Evolutionary conservation across 129 eudicot species (phyloP), one percentile per base, ranked within the genome.

Genomic region (Chrysanthemum lavandulifolium): DNA sequence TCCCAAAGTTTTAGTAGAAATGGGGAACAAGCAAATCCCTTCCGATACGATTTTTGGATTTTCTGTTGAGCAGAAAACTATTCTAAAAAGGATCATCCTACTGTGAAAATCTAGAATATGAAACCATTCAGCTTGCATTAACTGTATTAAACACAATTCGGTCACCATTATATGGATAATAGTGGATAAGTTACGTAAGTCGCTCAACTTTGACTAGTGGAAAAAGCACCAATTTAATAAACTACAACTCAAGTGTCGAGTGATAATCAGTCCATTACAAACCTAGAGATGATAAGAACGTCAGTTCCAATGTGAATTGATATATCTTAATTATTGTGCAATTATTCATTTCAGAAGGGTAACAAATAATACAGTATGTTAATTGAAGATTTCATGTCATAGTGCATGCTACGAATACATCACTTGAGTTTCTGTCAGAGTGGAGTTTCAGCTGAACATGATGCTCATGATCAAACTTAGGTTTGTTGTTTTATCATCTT

Each of bases 11-110:
- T 51, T 69, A 16, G 68, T 67, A 50, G 59, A 72, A 76, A 79
- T 71, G 88, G 88, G 89, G 86, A 87, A 63, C 89, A 82, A 64
- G 73, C 59, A 33, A 76, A 87, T 77, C 92, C 78, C 45, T 15
- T 18, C 48, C 72, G 87, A 82, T 80, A 69, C 78, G 67, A 82
- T 67, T 60, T 71, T 82, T 85, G 79, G 87, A 85, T 77, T 72
- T 75, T 77, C 58, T 36, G 79, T 13, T 71, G 31, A 48, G 59
- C 47, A 19, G 23, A 55, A 50, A 48, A 58, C 70, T 68, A 31
- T 71, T 71, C 21, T 54, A 18, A 58, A 70, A 40, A 55, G 55
- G 65, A 31, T 55, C 53, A 33, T 64, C 11, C 51, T 29, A 19
- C 16, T 40, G 19, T 40, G 12, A 23, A 51, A 25, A 48, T 13